phyloP scores from a whole-genome alignment of 2,329 filamentous ascomycete species.

The Meredithiella fracta region DNA sequence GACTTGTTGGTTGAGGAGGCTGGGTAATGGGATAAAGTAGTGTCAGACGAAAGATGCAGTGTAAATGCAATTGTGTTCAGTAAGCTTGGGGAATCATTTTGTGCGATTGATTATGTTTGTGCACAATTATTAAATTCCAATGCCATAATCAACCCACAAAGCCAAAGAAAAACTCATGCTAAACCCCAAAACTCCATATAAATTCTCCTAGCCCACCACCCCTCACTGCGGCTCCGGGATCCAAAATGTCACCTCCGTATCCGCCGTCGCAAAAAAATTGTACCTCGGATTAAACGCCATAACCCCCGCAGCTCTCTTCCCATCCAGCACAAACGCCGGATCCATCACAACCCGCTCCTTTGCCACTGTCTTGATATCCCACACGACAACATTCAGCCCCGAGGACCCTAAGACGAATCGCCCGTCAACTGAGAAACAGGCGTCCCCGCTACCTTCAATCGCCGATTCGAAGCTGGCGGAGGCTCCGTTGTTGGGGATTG shows the following conservation, averaged over 20 bases:
- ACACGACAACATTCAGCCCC: conserved; percentile 60
- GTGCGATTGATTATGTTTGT: too few species aligned
- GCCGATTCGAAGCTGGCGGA: conserved; percentile 21
- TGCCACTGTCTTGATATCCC: conserved; percentile 48
- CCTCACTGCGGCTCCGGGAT: conserved; percentile 41
- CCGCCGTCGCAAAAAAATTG: conserved; percentile 81
- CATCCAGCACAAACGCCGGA: conserved; percentile 45
- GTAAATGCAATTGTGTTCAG: too few species aligned
- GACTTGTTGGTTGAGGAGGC: too few species aligned
- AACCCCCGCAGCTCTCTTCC: conserved; percentile 50
- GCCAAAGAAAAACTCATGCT: neutral
- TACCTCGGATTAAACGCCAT: conserved; percentile 80
- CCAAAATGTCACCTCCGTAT: conserved; percentile 71
- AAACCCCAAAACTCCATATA: neutral
- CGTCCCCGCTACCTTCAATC: conserved; percentile 53
- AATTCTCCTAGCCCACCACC: neutral
- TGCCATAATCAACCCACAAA: too few species aligned
- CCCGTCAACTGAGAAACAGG: conserved; percentile 79
- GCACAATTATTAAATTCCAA: too few species aligned
- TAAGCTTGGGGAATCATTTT: too few species aligned
- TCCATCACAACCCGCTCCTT: conserved; percentile 42
- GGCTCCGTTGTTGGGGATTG: conserved; percentile 22
- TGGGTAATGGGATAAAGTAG: too few species aligned
- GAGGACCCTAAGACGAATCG: conserved; percentile 74
- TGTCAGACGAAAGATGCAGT: too few species aligned